A percentile compares a stretch with the other conserved stretches of the same genome.
These are phyloP conservation scores for Mollisia scopiformis DNA, from an alignment of 2,329 filamentous ascomycete species.

Conservation along the genomic window DNA sequence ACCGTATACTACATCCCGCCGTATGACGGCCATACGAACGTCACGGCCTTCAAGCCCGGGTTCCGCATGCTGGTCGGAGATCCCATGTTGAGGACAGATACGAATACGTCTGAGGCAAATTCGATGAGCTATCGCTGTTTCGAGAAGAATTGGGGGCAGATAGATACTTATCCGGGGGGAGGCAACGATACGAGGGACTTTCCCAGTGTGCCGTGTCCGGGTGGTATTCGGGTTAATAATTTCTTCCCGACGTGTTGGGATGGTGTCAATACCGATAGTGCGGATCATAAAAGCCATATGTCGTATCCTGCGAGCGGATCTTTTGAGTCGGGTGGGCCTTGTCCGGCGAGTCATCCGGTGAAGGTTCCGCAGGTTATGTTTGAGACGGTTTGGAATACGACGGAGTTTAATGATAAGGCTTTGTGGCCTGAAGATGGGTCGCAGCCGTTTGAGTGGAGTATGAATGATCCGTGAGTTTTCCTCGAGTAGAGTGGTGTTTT, in stretches of 20 bases:
- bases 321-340: background rate
- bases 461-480: slow-evolving; percentile 2
- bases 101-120: slow-evolving; percentile 41
- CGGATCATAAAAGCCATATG: slow-evolving; percentile 20
- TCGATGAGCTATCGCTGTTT: slow-evolving; percentile 49
- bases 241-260: slow-evolving; percentile 36
- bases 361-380: slow-evolving; percentile 3
- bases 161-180: slow-evolving; percentile 35
- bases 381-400: slow-evolving; percentile 3
- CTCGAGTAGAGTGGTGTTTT: background rate
- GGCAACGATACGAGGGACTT: slow-evolving; percentile 46
- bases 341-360: background rate
- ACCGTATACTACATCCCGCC: slow-evolving; percentile 40
- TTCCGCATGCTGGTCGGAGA: slow-evolving; percentile 51
- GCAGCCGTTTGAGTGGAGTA: slow-evolving; percentile 13
- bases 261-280: slow-evolving; percentile 27
- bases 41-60: slow-evolving; percentile 48
- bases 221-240: slow-evolving; percentile 37
- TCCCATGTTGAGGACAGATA: slow-evolving; percentile 38
- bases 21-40: slow-evolving; percentile 36
- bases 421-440: slow-evolving; percentile 7
- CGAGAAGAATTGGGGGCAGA: slow-evolving; percentile 37
- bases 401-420: slow-evolving; percentile 27
- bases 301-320: background rate
- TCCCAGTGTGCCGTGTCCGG: slow-evolving; percentile 36